Evolutionary conservation across 805 yeast species (phyloP), one percentile per base, ranked within the genome.

Genomic region (Yamadazyma paraphyllophila): DNA sequence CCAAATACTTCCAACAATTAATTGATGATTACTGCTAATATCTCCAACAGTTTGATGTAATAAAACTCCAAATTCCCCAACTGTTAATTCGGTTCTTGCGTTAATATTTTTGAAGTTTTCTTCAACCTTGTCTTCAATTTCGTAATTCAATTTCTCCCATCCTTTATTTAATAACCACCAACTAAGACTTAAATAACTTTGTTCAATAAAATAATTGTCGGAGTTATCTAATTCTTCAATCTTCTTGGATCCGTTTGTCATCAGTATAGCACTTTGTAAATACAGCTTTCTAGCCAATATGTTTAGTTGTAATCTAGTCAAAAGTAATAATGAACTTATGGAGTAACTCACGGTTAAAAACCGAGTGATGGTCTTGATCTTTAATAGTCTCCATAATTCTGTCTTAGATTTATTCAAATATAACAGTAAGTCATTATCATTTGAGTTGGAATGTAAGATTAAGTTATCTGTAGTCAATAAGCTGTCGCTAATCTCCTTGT

Each of bases 161-260:
- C 98, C 98, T 52, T 82, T 80, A 62, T 92, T 90, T 41, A 92
- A 71, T 38, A 92, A 64, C 97, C 97, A 92, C 97, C 97, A 92
- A 49, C 91, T 84, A 50, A 89, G 77, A 0, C 96, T 85, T 39
- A 92, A 71, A 60, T 86, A 92, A 41, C 89, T 85, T 56, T 94
- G 92, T 56, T 86, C 94, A 32, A 83, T 74, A 29, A 77, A 65
- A 58, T 83, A 81, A 53, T 78, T 77, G 31, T 65, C 66, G 16
- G 53, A 53, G 25, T 56, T 53, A 16, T 55, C 52, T 14, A 51
- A 43, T 27, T 50, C 50, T 7, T 54, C 43, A 34, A 43, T 44
- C 41, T 32, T 58, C 40, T 31, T 58, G 16, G 38, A 27, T 31
- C 55, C 44, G 53, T 83, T 81, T 0, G 94, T 90, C 61, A 85